Conservation (phyloP, 2,329 filamentous ascomycete genomes). For the Hypoxylon sp. region DNA sequence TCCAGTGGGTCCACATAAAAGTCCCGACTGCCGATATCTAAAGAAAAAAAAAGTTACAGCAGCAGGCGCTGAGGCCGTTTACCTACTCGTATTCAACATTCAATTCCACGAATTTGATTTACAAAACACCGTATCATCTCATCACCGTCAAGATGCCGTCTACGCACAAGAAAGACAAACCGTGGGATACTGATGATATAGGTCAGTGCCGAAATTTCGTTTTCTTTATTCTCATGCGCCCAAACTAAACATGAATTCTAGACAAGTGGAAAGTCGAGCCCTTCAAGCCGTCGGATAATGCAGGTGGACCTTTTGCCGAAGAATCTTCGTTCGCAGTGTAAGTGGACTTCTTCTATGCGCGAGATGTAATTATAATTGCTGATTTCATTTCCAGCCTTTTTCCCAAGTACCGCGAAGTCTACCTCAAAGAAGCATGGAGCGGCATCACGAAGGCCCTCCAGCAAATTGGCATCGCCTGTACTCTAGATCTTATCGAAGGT, state of each 20-base stretch:
- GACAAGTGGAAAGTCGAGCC: slow-evolving; percentile 96
- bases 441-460: slow-evolving; percentile 89
- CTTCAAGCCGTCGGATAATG: slow-evolving; percentile 89
- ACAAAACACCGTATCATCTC: slow-evolving; percentile 5
- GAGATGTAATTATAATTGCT: neutral
- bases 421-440: slow-evolving; percentile 90
- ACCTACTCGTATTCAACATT: slow-evolving; percentile 7
- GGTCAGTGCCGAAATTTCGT: slow-evolving; percentile 85
- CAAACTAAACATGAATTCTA: slow-evolving; percentile 62
- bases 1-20: slow-evolving; percentile 21
- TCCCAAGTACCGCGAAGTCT: slow-evolving; percentile 96
- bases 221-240: neutral
- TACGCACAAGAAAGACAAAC: slow-evolving; percentile 89
- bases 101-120: slow-evolving; percentile 2
- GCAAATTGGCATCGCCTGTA: slow-evolving; percentile 89
- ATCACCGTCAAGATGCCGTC: slow-evolving; percentile 48
- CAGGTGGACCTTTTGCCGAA: slow-evolving; percentile 87
- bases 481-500: slow-evolving; percentile 93
- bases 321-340: slow-evolving; percentile 84
- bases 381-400: slow-evolving; percentile 73
- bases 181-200: slow-evolving; percentile 96
- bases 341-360: slow-evolving; percentile 15
- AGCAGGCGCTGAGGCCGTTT: slow-evolving; percentile 12
- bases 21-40: slow-evolving; percentile 33
- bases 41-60: slow-evolving; percentile 37